Base-by-base conservation (phyloP, 306 rosid species). In the Ziziphus jujuba region DNA sequence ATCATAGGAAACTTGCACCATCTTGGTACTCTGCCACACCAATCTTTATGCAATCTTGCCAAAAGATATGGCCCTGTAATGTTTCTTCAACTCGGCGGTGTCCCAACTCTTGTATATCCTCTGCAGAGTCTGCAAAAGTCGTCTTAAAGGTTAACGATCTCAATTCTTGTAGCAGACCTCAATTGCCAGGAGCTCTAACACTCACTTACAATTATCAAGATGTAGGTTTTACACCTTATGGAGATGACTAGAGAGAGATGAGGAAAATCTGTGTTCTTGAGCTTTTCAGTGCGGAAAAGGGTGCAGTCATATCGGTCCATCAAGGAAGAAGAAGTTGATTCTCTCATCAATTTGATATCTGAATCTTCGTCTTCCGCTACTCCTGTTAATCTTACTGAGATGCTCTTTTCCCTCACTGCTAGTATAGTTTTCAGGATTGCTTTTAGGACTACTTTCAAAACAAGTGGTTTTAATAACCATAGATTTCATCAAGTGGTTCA, bases 1-100 rank as follows among this genome's bases (percentile, higher is more conserved):
- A n/a, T n/a, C n/a, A n/a, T n/a, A n/a, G n/a, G n/a, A n/a, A n/a
- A n/a, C n/a, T n/a, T n/a, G n/a, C n/a, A n/a, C n/a, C n/a, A n/a
- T n/a, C n/a, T n/a, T n/a, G n/a, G n/a, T n/a, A n/a, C n/a, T n/a
- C n/a, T n/a, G n/a, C n/a, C n/a, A n/a, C n/a, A n/a, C 72, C 56
- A 22, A 9, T 72, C 61, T 36, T 54, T 82, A 54, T 65, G 69
- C 16, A 14, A 64, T 15, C 95, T 70, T 23, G 68, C 91, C 49
- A 77, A 69, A 52, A 69, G 14, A 9, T 61, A 85, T 16, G 89
- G 89, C 1, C 82, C 91, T n/a, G 63, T 88, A 58, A 83, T 88
- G 87, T 67, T 57, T 9, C 25, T 88, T 8, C 71, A 64, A 5
- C 63, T 85, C 0, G 85, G 85, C 5, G 17, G 35, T 0, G 24